Evolutionary conservation across 345 rosid genomes (phyloP).

Genomic region (Cardamine chenopodiifolia): DNA sequence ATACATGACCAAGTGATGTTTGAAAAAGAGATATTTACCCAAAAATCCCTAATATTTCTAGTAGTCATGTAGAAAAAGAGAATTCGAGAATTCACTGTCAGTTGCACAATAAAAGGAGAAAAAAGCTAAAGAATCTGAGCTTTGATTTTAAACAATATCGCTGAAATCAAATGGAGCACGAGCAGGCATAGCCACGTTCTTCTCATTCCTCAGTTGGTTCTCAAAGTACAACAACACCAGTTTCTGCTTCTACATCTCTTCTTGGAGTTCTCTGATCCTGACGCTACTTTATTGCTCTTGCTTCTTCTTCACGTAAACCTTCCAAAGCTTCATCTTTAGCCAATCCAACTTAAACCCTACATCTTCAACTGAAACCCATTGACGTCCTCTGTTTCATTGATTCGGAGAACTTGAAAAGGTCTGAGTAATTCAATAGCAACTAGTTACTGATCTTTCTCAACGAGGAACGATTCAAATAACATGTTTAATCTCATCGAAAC

Average conservation of each 20-base stretch:
- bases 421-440: too few relatives aligned
- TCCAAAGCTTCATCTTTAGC: constrained; percentile 12
- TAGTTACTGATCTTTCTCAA: too few relatives aligned
- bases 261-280: background rate
- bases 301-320: constrained; percentile 15
- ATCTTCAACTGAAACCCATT: background rate
- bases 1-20: background rate
- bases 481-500: background rate
- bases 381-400: too few relatives aligned
- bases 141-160: too few relatives aligned
- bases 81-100: background rate
- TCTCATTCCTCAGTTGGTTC: constrained; percentile 12
- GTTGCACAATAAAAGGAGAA: background rate
- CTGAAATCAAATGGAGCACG: background rate
- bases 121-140: background rate
- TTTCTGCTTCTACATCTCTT: background rate
- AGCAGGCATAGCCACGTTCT: background rate
- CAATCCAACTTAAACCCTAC: constrained; percentile 8
- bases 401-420: too few relatives aligned
- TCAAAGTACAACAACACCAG: background rate
- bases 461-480: too few relatives aligned
- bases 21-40: background rate
- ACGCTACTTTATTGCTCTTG: background rate
- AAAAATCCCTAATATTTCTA: background rate
- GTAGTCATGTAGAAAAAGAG: background rate